Conservation (phyloP, 768 basidiomycete species). For the Mycena chlorophos region DNA sequence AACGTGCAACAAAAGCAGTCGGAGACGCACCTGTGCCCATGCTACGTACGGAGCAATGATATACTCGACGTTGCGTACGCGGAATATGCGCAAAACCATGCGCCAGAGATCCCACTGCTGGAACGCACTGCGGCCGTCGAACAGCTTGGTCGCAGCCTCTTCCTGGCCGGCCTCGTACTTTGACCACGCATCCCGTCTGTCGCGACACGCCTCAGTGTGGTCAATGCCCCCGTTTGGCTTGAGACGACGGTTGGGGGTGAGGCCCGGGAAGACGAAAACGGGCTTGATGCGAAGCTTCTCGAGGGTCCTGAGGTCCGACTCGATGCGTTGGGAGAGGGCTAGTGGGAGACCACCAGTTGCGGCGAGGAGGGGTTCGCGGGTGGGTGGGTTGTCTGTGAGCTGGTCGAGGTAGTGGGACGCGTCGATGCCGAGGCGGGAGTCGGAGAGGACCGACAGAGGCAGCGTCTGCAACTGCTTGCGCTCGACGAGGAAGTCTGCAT, state of each 20-base stretch:
- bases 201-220: constrained; percentile 68
- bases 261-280: constrained; percentile 95
- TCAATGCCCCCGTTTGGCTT: constrained; percentile 61
- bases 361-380: constrained; percentile 88
- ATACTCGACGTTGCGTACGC: constrained; percentile 94
- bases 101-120: constrained; percentile 94
- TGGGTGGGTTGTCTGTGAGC: constrained; percentile 71
- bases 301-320: constrained; percentile 85
- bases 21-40: constrained; percentile 83
- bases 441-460: constrained; percentile 76
- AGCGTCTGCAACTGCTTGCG: constrained; percentile 86
- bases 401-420: constrained; percentile 85
- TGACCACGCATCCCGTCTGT: constrained; percentile 84
- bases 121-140: constrained; percentile 72
- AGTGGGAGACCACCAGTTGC: constrained; percentile 95
- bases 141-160: constrained; percentile 82
- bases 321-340: constrained; percentile 83
- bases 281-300: constrained; percentile 94
- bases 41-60: constrained; percentile 94
- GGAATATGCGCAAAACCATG: constrained; percentile 87
- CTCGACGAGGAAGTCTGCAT: constrained; percentile 77
- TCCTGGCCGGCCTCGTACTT: constrained; percentile 93
- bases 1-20: constrained; percentile 11
- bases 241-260: constrained; percentile 74
- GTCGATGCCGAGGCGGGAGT: constrained; percentile 96